These are phyloP conservation scores for Neurospora sp. DNA, from an alignment of 495 filamentous ascomycete species.

Conservation along the genomic window DNA sequence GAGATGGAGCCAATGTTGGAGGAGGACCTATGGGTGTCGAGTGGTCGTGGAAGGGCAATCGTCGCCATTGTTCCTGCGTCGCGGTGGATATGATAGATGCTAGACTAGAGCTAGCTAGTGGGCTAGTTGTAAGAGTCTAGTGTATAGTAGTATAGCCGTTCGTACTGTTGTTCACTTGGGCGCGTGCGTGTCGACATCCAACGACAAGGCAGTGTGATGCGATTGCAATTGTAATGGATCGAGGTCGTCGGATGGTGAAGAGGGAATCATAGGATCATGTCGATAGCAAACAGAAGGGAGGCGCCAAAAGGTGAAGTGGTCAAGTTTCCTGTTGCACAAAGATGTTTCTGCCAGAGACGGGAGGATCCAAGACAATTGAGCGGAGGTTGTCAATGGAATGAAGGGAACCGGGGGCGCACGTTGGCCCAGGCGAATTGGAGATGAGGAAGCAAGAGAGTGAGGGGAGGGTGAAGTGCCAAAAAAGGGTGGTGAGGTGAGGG, in stretches of 20 bases:
- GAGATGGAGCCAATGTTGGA: conserved; percentile 38
- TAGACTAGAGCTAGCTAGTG: background rate
- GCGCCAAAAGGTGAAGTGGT: background rate
- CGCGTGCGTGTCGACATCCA: background rate
- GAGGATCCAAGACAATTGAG: background rate
- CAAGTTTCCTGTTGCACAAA: background rate
- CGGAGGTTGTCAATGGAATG: background rate
- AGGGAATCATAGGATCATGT: background rate
- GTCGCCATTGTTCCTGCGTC: conserved; percentile 35
- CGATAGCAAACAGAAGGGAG: background rate
- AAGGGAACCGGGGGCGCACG: background rate
- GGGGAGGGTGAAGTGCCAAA: background rate
- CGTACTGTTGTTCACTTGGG: background rate
- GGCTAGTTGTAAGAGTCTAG: background rate
- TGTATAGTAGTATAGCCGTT: background rate
- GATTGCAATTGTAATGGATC: background rate
- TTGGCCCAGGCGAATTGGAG: background rate
- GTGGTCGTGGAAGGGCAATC: conserved; percentile 42
- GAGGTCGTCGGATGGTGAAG: background rate
- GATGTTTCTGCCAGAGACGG: background rate
- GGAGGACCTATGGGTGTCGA: conserved; percentile 36
- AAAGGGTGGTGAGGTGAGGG: background rate
- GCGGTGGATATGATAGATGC: background rate
- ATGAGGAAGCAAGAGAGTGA: background rate
- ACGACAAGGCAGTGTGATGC: background rate